These are phyloP conservation scores for Populus ilicifolia DNA, from an alignment of 345 rosid species.

Conservation along the genomic window DNA sequence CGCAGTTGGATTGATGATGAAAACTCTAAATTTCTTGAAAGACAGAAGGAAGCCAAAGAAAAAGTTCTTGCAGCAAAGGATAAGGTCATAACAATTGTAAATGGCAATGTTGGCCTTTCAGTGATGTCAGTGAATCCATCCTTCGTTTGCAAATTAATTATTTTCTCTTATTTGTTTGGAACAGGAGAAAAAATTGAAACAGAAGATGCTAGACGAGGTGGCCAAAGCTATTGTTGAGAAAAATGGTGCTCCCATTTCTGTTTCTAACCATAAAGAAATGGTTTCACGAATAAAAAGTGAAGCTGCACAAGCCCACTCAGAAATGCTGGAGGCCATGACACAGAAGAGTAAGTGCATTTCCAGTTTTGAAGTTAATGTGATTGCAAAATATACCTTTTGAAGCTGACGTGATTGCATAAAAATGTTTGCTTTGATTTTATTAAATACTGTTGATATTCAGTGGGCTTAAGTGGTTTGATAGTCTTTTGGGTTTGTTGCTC, in stretches of 20 bases:
- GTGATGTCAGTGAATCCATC: not conserved
- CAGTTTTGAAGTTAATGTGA: not conserved
- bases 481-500: not conserved
- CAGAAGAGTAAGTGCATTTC: slow-evolving; percentile 37
- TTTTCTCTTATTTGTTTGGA: not conserved
- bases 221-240: slow-evolving; percentile 48
- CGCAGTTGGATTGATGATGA: slow-evolving; percentile 61
- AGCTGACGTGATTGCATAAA: not conserved
- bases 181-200: slow-evolving; percentile 60
- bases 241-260: slow-evolving; percentile 42
- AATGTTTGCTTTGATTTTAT: not conserved
- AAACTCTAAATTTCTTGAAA: slow-evolving; percentile 35
- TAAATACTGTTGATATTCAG: not conserved
- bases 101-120: slow-evolving; percentile 1
- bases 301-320: slow-evolving; percentile 46
- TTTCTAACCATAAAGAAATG: slow-evolving; percentile 46
- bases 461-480: not conserved
- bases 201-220: slow-evolving; percentile 51
- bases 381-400: too few species aligned
- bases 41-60: slow-evolving; percentile 48
- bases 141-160: not conserved
- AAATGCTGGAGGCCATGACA: slow-evolving; percentile 37
- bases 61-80: slow-evolving; percentile 50
- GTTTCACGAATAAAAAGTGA: slow-evolving; percentile 46
- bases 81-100: slow-evolving; percentile 40